Evolutionary conservation across 78 protist genomes (phyloP).

Genomic region (Chrysochromulina parva): DNA sequence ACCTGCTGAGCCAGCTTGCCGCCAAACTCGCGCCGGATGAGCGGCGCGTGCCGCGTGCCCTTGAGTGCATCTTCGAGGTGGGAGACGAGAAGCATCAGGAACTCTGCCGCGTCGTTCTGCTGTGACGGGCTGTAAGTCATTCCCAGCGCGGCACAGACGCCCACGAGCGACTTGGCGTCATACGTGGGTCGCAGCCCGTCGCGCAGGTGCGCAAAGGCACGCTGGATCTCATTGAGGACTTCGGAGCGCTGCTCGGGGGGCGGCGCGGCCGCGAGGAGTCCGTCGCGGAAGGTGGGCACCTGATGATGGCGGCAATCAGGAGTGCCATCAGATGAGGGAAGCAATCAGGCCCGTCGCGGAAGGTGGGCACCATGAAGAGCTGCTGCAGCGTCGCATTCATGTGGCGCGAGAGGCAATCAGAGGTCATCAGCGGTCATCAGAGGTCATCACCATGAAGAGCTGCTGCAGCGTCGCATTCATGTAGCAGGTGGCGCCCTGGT

Average conservation of each 20-base stretch:
- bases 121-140: not conserved
- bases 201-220: constrained; percentile 65
- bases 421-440: too few relatives aligned
- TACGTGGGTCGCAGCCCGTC: constrained; percentile 50
- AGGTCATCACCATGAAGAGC: not conserved
- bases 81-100: constrained; percentile 74
- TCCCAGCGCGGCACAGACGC: constrained; percentile 28
- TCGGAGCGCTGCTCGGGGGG: not conserved
- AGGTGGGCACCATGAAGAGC: constrained; percentile 63
- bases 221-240: constrained; percentile 76
- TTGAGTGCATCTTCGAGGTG: constrained; percentile 66
- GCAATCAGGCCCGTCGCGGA: not conserved
- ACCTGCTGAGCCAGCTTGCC: constrained; percentile 63
- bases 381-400: constrained; percentile 83
- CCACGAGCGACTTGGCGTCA: constrained; percentile 37
- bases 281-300: constrained; percentile 53
- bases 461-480: not conserved
- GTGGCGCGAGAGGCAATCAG: not conserved
- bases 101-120: constrained; percentile 79
- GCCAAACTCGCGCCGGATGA: constrained; percentile 15
- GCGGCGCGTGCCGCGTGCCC: constrained; percentile 9
- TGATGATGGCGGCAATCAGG: too few relatives aligned
- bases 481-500: constrained; percentile 89
- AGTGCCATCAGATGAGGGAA: too few relatives aligned
- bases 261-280: not conserved